Evolutionary conservation across 306 rosid genomes (phyloP).

Genomic region (Prunus armeniaca): DNA sequence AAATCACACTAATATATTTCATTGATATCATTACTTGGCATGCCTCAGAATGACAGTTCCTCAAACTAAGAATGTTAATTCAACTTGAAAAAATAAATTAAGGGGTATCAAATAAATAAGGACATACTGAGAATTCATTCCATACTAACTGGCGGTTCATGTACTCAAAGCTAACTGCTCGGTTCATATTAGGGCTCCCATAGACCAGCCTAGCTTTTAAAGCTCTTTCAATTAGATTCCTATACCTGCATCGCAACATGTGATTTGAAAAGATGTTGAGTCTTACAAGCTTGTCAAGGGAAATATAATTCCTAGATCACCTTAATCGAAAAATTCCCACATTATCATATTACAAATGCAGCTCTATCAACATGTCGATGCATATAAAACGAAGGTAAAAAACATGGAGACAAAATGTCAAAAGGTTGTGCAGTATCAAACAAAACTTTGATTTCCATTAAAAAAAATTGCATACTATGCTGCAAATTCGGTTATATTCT

Average conservation of each 20-base stretch:
- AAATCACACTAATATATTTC: neutral
- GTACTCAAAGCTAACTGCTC: slow-evolving; percentile 98
- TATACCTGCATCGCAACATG: slow-evolving; percentile 57
- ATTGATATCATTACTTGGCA: neutral
- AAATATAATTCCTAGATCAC: neutral
- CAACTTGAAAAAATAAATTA: neutral
- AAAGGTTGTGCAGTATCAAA: neutral
- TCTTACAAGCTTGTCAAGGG: slow-evolving; percentile 15
- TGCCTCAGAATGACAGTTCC: neutral
- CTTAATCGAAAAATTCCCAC: slow-evolving; percentile 2
- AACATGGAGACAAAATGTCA: neutral
- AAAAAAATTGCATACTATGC: neutral
- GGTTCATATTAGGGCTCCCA: slow-evolving; percentile 95
- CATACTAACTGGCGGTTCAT: slow-evolving; percentile 98
- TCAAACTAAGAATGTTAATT: neutral
- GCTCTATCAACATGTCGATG: slow-evolving; percentile 12
- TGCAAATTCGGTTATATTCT: neutral
- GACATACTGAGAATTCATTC: slow-evolving; percentile 94
- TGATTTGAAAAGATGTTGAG: slow-evolving; percentile 10
- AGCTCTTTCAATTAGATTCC: slow-evolving; percentile 92
- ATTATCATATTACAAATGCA: slow-evolving; percentile 10
- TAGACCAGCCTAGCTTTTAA: slow-evolving; percentile 91
- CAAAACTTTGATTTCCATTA: neutral
- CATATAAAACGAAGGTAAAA: slow-evolving; percentile 5
- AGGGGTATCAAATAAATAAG: slow-evolving; percentile 3